These are phyloP conservation scores for Pseudogymnoascus sp. DNA, from an alignment of 2,329 filamentous ascomycete genomes.

Conservation along the genomic window DNA sequence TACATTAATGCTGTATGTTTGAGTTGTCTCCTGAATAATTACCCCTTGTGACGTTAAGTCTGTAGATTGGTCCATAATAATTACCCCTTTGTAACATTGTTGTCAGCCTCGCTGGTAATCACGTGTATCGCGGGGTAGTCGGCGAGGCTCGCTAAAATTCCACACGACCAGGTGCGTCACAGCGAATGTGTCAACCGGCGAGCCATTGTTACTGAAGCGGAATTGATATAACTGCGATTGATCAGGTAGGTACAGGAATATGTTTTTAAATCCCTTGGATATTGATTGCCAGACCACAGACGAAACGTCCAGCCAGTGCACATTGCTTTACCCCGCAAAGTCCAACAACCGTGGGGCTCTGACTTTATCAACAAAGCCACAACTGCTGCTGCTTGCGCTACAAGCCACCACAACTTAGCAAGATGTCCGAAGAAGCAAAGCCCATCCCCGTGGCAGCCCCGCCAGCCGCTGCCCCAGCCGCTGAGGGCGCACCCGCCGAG, in stretches of 20 bases:
- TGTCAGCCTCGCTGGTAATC: not conserved
- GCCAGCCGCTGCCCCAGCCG: conserved; percentile 8
- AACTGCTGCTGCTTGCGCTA: not conserved
- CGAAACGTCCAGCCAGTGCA: not conserved
- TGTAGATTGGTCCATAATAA: not conserved
- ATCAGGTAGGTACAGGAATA: not conserved
- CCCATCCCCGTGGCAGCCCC: not conserved
- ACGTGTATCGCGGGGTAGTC: conserved; percentile 6
- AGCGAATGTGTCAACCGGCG: conserved; percentile 5
- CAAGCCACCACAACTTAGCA: not conserved
- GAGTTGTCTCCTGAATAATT: not conserved
- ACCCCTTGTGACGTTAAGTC: not conserved
- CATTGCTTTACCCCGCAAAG: not conserved
- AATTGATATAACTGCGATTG: not conserved
- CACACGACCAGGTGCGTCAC: not conserved
- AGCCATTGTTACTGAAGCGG: not conserved
- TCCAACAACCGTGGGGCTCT: not conserved
- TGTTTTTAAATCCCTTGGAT: not conserved
- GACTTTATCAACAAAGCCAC: no score
- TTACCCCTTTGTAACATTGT: not conserved
- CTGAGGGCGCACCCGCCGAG: conserved; percentile 3
- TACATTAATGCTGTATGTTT: conserved; percentile 7
- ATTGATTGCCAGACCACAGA: not conserved
- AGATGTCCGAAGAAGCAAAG: conserved; percentile 8
- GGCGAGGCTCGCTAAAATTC: conserved; percentile 9